These are phyloP conservation scores for Pleurotus citrinopileatus DNA, from an alignment of 768 basidiomycete genomes.

Conservation along the genomic window DNA sequence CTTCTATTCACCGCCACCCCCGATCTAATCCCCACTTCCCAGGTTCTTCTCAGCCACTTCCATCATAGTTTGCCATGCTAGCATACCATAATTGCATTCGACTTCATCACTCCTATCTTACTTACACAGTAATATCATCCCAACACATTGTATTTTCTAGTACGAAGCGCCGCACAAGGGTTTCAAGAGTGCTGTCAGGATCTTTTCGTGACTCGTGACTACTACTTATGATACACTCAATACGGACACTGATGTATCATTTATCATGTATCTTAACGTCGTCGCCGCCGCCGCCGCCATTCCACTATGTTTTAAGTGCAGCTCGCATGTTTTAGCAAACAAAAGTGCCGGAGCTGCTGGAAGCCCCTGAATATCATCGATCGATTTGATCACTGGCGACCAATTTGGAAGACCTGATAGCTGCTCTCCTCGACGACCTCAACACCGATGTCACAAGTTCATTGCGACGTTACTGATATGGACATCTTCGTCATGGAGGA, in stretches of 20 bases:
- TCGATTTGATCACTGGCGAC: background rate
- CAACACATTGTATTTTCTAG: constrained; percentile 7
- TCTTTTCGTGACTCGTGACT: constrained; percentile 4
- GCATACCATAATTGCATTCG: constrained; percentile 8
- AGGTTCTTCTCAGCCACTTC: constrained; percentile 6
- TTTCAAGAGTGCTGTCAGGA: constrained; percentile 7
- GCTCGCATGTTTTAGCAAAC: constrained; percentile 2
- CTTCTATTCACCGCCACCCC: constrained; percentile 10
- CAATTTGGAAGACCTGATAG: background rate
- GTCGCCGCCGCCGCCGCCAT: constrained; percentile 11
- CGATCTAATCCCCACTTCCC: constrained; percentile 8
- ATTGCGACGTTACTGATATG: background rate
- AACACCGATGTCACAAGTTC: background rate
- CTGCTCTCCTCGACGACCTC: background rate
- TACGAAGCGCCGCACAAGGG: constrained; percentile 4
- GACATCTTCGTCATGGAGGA: background rate
- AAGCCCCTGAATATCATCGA: constrained; percentile 2
- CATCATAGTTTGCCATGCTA: constrained; percentile 10
- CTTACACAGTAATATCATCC: constrained; percentile 2
- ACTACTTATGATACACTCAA: background rate
- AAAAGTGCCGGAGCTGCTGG: background rate
- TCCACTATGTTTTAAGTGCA: background rate
- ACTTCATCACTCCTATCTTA: background rate
- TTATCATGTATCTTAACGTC: constrained; percentile 11
- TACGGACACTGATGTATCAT: constrained; percentile 8